Evolutionary conservation across 352 stramenopile genomes (phyloP).

Genomic region (Peronospora tabacina): DNA sequence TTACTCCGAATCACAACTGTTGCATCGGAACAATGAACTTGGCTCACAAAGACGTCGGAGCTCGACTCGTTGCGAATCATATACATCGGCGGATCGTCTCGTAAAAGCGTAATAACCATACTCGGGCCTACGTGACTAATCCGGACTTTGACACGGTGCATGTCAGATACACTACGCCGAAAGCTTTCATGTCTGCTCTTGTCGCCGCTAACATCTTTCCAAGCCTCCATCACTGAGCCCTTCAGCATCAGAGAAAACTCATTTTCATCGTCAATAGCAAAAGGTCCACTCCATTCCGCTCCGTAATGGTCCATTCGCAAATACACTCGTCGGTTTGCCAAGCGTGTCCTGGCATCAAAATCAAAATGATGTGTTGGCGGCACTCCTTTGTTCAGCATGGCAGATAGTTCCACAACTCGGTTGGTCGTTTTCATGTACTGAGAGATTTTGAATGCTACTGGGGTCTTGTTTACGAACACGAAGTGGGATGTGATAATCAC

Average conservation of each 20-base stretch:
- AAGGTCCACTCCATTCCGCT: conserved; percentile 75
- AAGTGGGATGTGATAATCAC: conserved; percentile 81
- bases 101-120: conserved; percentile 71
- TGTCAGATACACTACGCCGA: conserved; percentile 33
- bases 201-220: conserved; percentile 35
- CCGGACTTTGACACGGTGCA: conserved; percentile 66
- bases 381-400: conserved; percentile 30
- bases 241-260: conserved; percentile 78
- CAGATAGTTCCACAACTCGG: conserved; percentile 53
- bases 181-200: conserved; percentile 38
- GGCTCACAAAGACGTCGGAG: conserved; percentile 62
- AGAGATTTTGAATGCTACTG: conserved; percentile 65
- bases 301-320: conserved; percentile 68
- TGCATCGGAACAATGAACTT: conserved; percentile 61
- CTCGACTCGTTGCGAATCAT: conserved; percentile 80
- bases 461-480: conserved; percentile 83
- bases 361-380: conserved; percentile 53
- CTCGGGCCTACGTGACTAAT: conserved; percentile 72
- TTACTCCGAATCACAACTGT: conserved; percentile 53
- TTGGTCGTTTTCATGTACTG: conserved; percentile 55
- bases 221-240: conserved; percentile 42
- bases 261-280: conserved; percentile 76
- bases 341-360: conserved; percentile 52
- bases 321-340: conserved; percentile 50
- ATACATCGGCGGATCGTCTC: conserved; percentile 79